Conservation (phyloP, 352 stramenopile species). For the Phytopythium mirpurense region DNA sequence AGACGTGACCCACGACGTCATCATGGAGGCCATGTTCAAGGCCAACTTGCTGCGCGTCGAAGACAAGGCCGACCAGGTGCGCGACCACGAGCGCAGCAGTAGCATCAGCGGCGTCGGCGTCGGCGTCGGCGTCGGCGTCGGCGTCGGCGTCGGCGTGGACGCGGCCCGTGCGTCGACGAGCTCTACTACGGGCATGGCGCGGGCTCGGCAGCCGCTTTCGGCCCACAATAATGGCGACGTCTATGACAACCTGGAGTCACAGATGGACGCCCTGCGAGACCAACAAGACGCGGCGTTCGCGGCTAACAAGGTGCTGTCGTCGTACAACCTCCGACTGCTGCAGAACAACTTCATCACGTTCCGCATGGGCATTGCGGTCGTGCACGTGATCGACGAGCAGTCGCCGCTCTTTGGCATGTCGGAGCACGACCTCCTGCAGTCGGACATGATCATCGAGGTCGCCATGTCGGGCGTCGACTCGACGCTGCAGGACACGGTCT, state of each 20-base stretch:
- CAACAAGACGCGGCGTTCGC: slow-evolving; percentile 18
- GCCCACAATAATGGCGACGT: background rate
- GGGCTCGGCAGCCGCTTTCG: too few species aligned
- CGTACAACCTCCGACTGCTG: slow-evolving; percentile 73
- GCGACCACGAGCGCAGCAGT: slow-evolving; percentile 18
- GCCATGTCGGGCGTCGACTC: slow-evolving; percentile 77
- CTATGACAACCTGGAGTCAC: slow-evolving; percentile 4
- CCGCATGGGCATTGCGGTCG: slow-evolving; percentile 72
- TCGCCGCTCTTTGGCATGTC: slow-evolving; percentile 64
- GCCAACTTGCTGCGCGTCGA: slow-evolving; percentile 77
- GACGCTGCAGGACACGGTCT: slow-evolving; percentile 79
- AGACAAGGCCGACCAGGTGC: slow-evolving; percentile 34
- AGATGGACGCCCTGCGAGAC: background rate
- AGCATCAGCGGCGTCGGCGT: background rate
- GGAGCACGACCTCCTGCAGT: slow-evolving; percentile 42
- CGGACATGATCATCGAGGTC: slow-evolving; percentile 76
- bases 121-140: too few species aligned
- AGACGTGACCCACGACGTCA: slow-evolving; percentile 79
- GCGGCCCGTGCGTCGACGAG: background rate
- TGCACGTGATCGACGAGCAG: slow-evolving; percentile 71
- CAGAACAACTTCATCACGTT: slow-evolving; percentile 87
- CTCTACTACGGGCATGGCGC: too few species aligned
- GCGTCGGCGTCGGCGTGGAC: too few species aligned
- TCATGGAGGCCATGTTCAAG: slow-evolving; percentile 80
- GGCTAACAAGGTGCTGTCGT: slow-evolving; percentile 43